These are phyloP conservation scores for Pseudogymnoascus verrucosus DNA, from an alignment of 2,329 filamentous ascomycete species.

Conservation along the genomic window DNA sequence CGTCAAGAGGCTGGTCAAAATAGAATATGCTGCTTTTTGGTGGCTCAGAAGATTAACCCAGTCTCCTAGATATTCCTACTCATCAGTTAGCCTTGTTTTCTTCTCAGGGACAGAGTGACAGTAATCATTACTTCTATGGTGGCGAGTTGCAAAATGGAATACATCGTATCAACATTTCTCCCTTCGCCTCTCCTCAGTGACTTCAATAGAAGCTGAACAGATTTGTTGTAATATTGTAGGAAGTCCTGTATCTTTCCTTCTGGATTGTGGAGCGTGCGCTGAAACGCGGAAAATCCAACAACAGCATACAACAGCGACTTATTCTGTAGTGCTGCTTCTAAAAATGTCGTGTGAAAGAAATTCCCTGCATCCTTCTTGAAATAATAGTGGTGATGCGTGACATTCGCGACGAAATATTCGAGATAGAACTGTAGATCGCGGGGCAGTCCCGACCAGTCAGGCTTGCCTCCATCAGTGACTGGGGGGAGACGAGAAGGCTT, in stretches of 20 bases:
- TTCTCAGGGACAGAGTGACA: background rate
- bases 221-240: constrained; percentile 82
- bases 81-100: constrained; percentile 13
- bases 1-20: constrained; percentile 70
- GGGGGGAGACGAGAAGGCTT: constrained; percentile 24
- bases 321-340: constrained; percentile 65
- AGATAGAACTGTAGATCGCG: constrained; percentile 71
- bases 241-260: constrained; percentile 73
- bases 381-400: constrained; percentile 77
- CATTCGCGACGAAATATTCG: constrained; percentile 66
- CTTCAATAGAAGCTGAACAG: constrained; percentile 66
- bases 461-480: constrained; percentile 11
- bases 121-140: constrained; percentile 70
- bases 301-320: constrained; percentile 80
- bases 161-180: constrained; percentile 63
- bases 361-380: constrained; percentile 61
- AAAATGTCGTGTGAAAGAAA: constrained; percentile 66
- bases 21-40: constrained; percentile 78
- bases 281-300: constrained; percentile 83
- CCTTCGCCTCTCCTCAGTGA: constrained; percentile 64
- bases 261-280: constrained; percentile 63
- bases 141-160: constrained; percentile 85
- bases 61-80: constrained; percentile 85
- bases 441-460: constrained; percentile 51
- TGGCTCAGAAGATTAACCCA: constrained; percentile 92